Base-by-base conservation (phyloP, 2,329 filamentous ascomycete species). In the Byssothecium circinans region DNA sequence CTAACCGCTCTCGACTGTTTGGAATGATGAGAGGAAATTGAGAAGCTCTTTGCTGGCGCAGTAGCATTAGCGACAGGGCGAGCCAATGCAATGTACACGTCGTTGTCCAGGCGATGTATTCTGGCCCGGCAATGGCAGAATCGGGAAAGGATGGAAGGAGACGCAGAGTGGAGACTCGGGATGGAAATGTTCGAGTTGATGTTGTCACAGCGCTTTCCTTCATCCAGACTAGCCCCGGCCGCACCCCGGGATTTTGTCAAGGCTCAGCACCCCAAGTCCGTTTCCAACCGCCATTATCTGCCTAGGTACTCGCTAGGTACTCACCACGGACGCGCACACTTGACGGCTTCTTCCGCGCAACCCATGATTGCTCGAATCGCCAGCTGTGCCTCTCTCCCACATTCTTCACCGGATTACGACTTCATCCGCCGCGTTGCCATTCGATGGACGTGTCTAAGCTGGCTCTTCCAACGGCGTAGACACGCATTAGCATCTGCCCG, bases 101-200 rank as follows among this genome's bases (percentile, higher is more conserved):
- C 33, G 47, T 55, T 55, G 50, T 43, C 54, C 22, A 46, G 54
- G 49, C 32, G 18, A 57, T 52, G n/a, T n/a, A n/a, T n/a, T n/a
- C n/a, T n/a, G n/a, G n/a, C n/a, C n/a, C n/a, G n/a, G n/a, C n/a
- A n/a, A 33, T 18, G 17, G 2, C 20, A 42, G 29, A 19, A 12
- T 33, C 27, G 11, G 32, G 19, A 12, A 41, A 17, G 22, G 45
- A 43, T 43, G 30, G 29, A 22, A n/a, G 30, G 10, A 15, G 20
- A n/a, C n/a, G n/a, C n/a, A n/a, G n/a, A n/a, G n/a, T n/a, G n/a
- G n/a, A n/a, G n/a, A n/a, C n/a, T n/a, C n/a, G n/a, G n/a, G n/a
- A n/a, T n/a, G n/a, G n/a, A n/a, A 27, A 18, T 30, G 39, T 32
- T 19, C 5, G 23, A 25, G 6, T 25, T 25, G 23, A 25, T 10